Conservation (phyloP, 768 basidiomycete genomes). For the Macrocybe gigantea region DNA sequence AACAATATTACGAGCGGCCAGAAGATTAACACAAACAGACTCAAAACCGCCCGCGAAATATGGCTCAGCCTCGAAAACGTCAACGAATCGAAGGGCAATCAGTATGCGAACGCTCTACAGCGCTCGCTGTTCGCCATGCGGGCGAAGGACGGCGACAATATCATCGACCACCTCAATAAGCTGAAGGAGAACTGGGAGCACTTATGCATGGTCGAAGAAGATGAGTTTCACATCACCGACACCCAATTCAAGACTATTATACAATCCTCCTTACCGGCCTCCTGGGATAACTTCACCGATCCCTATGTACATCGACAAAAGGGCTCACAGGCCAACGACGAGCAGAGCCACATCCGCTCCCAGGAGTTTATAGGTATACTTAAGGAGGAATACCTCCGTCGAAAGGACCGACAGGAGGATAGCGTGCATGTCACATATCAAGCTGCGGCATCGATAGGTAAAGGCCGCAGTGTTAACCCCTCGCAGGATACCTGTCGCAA, state of each 20-base stretch:
- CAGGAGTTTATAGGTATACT: no score
- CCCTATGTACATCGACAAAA: background rate
- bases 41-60: no score
- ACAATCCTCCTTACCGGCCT: background rate
- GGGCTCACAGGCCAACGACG: background rate
- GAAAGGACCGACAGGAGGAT: no score
- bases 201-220: background rate
- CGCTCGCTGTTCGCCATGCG: no score
- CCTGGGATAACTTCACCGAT: background rate
- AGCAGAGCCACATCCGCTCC: background rate
- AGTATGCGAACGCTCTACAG: no score
- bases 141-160: slow-evolving; percentile 18
- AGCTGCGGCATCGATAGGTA: background rate
- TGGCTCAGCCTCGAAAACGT: no score
- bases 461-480: background rate
- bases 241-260: background rate
- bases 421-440: background rate
- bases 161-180: slow-evolving; percentile 7
- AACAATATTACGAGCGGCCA: no score
- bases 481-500: no score
- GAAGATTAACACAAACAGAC: no score
- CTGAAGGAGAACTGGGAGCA: background rate
- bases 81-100: no score
- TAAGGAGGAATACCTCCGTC: no score
- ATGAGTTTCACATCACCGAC: background rate